These are phyloP conservation scores for Sporothrix schenckii DNA, from an alignment of 2,329 filamentous ascomycete species.

Conservation along the genomic window DNA sequence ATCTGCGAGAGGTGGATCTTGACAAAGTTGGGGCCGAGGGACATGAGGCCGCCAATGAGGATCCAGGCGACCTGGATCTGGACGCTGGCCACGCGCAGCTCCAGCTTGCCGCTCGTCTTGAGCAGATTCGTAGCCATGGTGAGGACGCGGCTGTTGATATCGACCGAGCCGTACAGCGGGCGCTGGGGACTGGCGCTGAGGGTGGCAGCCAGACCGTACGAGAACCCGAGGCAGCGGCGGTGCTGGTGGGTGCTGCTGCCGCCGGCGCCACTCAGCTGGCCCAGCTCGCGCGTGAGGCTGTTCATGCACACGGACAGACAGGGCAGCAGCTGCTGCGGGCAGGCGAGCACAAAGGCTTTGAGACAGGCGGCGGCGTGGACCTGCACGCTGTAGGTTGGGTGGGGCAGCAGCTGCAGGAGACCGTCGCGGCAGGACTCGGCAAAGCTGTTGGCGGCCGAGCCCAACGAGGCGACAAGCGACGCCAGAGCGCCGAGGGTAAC, in stretches of 20 bases:
- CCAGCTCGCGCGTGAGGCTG: conserved; percentile 83
- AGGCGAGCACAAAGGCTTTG: conserved; percentile 84
- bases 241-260: conserved; percentile 62
- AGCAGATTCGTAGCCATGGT: conserved; percentile 89
- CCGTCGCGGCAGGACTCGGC: conserved; percentile 85
- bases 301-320: conserved; percentile 97
- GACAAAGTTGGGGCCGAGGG: conserved; percentile 94
- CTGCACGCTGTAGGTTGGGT: conserved; percentile 95
- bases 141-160: conserved; percentile 89
- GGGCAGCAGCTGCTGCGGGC: conserved; percentile 86
- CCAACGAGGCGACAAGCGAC: conserved; percentile 76
- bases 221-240: conserved; percentile 83
- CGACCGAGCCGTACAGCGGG: conserved; percentile 90
- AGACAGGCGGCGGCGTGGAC: conserved; percentile 85
- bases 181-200: conserved; percentile 86
- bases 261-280: conserved; percentile 71
- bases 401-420: conserved; percentile 84
- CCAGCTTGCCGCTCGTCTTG: conserved; percentile 88
- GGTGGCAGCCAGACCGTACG: conserved; percentile 86
- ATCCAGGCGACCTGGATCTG: conserved; percentile 99
- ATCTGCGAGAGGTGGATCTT: conserved; percentile 97
- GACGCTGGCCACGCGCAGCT: conserved; percentile 85
- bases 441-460: conserved; percentile 77
- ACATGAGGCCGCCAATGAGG: conserved; percentile 93
- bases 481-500: conserved; percentile 77